Evolutionary conservation across 208 protist species (phyloP), one percentile per base, ranked within the genome.

Genomic region (Crithidia fasciculata): DNA sequence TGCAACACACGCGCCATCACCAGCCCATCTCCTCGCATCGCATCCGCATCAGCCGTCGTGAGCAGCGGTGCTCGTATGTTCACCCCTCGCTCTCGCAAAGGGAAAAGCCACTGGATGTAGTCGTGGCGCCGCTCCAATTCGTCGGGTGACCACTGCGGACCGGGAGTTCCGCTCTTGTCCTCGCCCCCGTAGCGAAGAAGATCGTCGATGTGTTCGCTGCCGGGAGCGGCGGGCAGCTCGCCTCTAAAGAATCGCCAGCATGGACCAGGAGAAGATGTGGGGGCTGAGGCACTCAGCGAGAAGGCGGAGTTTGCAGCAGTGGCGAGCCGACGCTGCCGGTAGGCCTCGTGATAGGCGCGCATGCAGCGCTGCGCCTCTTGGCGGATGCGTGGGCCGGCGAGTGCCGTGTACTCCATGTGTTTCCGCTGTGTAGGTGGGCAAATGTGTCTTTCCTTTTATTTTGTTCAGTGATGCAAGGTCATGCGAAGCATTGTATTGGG

Each of bases 91-190:
- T 86, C 80, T 13, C 83, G 84, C 37, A 96, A 86, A 7, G 93
- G 90, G 54, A 96, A 95, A 2, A 95, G 57, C 81, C 84, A 95
- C 74, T 93, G 91, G 55, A 95, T 87, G 72, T 91, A 95, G 53
- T 76, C 74, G 72, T 95, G 85, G 5, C 90, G 73, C 53, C 65
- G 7, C 79, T 97, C 90, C 8, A 96, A 78, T 44, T 64, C 47
- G 5, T 74, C 44, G 4, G 77, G 84, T 15, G 19, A 15, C 76
- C 70, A 84, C 12, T 28, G 36, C 7, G 7, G 41, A 43, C 16
- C 40, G 16, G 0, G 4, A 19, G 49, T 9, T 28, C 10, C 4
- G 41, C 49, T 28, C 1, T 28, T 40, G 9, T 19, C 44, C 37
- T 78, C 76, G 16, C 54, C 62, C 39, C 74, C 71, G 8, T 65